Base-by-base conservation (phyloP, 371 early-diverging fungal species). In the Vairimorpha apis region DNA sequence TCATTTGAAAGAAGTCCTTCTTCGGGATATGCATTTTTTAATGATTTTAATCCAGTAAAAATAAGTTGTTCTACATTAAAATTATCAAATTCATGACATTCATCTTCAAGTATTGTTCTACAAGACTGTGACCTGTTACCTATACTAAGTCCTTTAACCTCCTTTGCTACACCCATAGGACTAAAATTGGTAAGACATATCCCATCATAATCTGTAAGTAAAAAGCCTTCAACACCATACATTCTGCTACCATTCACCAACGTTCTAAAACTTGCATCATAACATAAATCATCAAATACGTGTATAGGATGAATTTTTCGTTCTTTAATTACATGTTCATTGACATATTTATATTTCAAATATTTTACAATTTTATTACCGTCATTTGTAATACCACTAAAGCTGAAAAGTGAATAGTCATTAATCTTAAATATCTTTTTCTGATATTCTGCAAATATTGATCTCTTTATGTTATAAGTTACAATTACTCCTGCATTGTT, bases 301-400 rank as follows among this genome's bases (percentile, higher is more conserved):
- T 72, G 41, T 30, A 78, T 43, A 55, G 64, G 74, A 69, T 78
- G 71, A 0, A 75, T 62, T 7, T 53, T 30, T 25, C 76, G 64
- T 12, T 70, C 73, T 56, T 76, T 81, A 21, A 45, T 65, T 16
- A 78, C 67, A 14, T 78, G 59, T 30, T 83, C 80, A 21, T 29
- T 2, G 25, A 81, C 71, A 35, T 51, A 65, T 44, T 76, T 67
- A 25, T 79, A 33, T 21, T 74, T 75, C 25, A 83, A 38, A 64
- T 76, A 78, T n/a, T 76, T 62, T 29, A 78, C 76, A 65, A 82
- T 78, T 55, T 69, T 58, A 14, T 73, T 33, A 35, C 84, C 84
- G 63, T 83, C 84, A 58, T 83, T 83, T 43, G 84, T 83, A 18
- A 83, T 78, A 27, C 84, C 84, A 37, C 82, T 67, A 67, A 82